Base-by-base conservation (phyloP, 371 early-diverging fungal species). In the Mortierella sp. region DNA sequence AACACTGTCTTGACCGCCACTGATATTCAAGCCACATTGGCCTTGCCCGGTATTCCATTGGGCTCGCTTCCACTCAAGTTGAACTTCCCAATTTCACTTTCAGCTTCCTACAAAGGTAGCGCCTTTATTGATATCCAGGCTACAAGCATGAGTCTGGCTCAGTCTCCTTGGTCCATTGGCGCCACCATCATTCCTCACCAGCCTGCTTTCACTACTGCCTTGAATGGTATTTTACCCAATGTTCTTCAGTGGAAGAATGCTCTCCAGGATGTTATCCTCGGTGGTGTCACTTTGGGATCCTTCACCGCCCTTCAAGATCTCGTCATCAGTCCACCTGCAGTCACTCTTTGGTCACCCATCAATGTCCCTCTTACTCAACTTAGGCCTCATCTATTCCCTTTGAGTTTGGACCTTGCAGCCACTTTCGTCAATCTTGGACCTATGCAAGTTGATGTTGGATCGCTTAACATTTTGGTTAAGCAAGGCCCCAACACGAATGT, bases 281-380 rank as follows among this genome's bases (percentile, higher is more conserved):
- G 75, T 15, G 76, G 76, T 35, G 53, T 76, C 13, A 62, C 67
- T n/a, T 59, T 71, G 13, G 76, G 71, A 10, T 4, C 63, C 12
- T 70, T 70, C 76, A 71, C 66, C 4, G 58, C 53, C 28, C 42
- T 71, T 34, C 29, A 32, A 23, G 58, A 54, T 2, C 28, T 76
- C 71, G 57, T 13, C 23, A 80, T 80, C 68, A 70, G 71, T 4
- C 80, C 80, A 57, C 75, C 80, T 13, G 49, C 56, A 42, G 71
- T 71, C 57, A 67, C 71, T 12, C 75, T 80, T 37, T 74, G 75
- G 80, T 80, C 75, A 22, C 80, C 80, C n/a, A 80, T 80, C 64
- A 74, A 1, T 31, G 10, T 80, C 15, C 79, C 69, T n/a, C 37
- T 72, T 35, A 22, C 63, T 37, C 37, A 51, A 28, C 54, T 76